Conservation (phyloP, 257 asterid genomes). For the Solanum rostratum region DNA sequence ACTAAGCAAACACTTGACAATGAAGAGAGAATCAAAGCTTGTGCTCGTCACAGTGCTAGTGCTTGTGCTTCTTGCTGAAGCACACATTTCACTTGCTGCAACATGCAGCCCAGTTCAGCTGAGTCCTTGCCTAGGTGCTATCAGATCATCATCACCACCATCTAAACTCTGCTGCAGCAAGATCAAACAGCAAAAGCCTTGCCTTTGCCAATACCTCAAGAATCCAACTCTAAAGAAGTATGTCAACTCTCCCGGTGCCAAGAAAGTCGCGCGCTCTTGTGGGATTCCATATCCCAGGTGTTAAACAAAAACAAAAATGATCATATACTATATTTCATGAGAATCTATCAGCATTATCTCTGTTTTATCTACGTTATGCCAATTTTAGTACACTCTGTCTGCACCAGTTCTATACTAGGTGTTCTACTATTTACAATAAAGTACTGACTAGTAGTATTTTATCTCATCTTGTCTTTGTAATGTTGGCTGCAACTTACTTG, state of each 20-base stretch:
- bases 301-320: neutral
- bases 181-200: conserved; percentile 13
- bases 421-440: neutral
- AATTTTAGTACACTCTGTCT: neutral
- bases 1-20: neutral
- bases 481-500: neutral
- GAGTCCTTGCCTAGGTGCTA: conserved; percentile 14
- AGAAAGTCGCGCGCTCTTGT: conserved; percentile 14
- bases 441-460: neutral
- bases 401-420: neutral
- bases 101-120: conserved; percentile 12
- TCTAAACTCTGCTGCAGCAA: conserved; percentile 16
- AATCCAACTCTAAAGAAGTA: conserved; percentile 7
- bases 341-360: neutral
- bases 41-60: conserved; percentile 3
- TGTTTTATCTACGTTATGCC: neutral
- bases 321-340: neutral
- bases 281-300: conserved; percentile 20
- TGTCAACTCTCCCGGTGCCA: conserved; percentile 8
- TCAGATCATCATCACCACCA: conserved; percentile 5
- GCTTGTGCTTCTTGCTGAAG: conserved; percentile 10
- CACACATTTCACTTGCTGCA: conserved; percentile 9
- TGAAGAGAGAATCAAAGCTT: conserved; percentile 8
- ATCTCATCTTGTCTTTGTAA: neutral
- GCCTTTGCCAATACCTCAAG: conserved; percentile 21